phyloP scores from a whole-genome alignment of 805 yeast species.

The Yarrowia bubula region DNA sequence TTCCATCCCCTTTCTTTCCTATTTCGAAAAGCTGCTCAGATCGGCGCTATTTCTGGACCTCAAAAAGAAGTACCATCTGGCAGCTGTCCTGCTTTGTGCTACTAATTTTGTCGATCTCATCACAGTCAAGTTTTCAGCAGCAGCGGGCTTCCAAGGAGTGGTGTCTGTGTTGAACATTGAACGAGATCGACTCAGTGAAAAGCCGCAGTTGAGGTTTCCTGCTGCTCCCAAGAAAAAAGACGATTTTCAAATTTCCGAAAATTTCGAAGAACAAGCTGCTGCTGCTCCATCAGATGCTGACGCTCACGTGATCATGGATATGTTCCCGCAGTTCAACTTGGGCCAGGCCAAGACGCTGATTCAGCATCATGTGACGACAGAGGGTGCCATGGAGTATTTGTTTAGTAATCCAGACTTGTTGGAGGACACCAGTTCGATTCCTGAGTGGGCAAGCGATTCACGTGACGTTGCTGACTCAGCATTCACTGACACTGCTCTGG shows the following conservation, averaged over 20 bases:
- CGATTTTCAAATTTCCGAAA: background rate
- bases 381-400: slow-evolving; percentile 54
- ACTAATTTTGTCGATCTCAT: slow-evolving; percentile 17
- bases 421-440: slow-evolving; percentile 31
- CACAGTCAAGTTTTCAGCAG: background rate
- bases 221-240: background rate
- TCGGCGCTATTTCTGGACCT: slow-evolving; percentile 21
- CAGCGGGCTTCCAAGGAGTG: background rate
- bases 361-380: slow-evolving; percentile 49
- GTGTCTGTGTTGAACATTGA: slow-evolving; percentile 1
- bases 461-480: background rate
- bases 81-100: background rate
- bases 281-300: slow-evolving; percentile 22
- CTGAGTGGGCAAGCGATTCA: too few relatives aligned
- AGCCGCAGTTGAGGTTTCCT: slow-evolving; percentile 7
- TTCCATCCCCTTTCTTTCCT: background rate
- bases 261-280: background rate
- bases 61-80: slow-evolving; percentile 19
- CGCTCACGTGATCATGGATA: slow-evolving; percentile 48
- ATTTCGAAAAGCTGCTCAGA: slow-evolving; percentile 17
- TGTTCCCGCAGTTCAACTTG: slow-evolving; percentile 63
- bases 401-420: slow-evolving; percentile 59
- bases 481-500: background rate
- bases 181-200: background rate
- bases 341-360: slow-evolving; percentile 52